Conservation (phyloP, 148 eudicot genomes). For the Camellia japonica region DNA sequence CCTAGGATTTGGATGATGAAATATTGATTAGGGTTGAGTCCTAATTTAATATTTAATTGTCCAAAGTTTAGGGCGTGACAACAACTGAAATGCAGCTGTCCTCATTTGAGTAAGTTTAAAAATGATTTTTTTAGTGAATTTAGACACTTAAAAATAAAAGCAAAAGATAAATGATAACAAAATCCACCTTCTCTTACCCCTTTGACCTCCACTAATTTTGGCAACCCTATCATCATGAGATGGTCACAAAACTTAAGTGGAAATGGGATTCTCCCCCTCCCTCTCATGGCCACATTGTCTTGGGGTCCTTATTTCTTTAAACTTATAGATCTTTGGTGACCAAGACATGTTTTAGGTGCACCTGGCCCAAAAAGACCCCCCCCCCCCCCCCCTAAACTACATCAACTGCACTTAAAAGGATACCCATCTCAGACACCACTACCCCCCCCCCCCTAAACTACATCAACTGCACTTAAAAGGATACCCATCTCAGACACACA, state of each 20-base stretch:
- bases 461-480: too few species aligned
- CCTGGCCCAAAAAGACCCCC: constrained; percentile 4
- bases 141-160: not conserved
- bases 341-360: not conserved
- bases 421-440: too few species aligned
- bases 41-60: too few species aligned
- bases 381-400: constrained; percentile 3
- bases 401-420: not conserved
- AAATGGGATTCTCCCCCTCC: not conserved
- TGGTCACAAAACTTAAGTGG: constrained; percentile 16
- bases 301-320: not conserved
- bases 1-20: too few species aligned
- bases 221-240: constrained; percentile 18
- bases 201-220: constrained; percentile 24
- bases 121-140: not conserved
- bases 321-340: not conserved
- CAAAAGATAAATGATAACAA: constrained; percentile 11
- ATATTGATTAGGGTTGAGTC: too few species aligned
- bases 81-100: not conserved
- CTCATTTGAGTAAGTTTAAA: not conserved
- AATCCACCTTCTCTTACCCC: constrained; percentile 22
- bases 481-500: too few species aligned
- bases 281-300: not conserved
- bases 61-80: too few species aligned
- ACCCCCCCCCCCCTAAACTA: too few species aligned